Conservation (phyloP, 306 rosid genomes). For the Cajanus cajan region DNA sequence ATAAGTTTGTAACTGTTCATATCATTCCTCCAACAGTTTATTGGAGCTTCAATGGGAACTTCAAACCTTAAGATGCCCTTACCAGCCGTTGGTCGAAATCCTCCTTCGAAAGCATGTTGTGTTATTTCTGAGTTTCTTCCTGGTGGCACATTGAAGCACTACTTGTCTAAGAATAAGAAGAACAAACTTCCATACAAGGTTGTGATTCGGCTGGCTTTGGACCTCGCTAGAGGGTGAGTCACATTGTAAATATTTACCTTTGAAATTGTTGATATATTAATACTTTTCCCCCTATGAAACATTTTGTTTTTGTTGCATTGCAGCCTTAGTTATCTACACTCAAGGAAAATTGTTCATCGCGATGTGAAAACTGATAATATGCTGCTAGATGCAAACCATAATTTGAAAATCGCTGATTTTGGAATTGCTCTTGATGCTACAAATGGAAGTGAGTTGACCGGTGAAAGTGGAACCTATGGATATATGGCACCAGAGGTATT, state of each 20-base stretch:
- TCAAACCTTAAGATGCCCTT: slow-evolving; percentile 63
- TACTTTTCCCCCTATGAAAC: not conserved
- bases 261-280: not conserved
- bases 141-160: slow-evolving; percentile 76
- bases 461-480: slow-evolving; percentile 83
- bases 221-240: slow-evolving; percentile 78
- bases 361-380: slow-evolving; percentile 79
- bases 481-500: slow-evolving; percentile 97
- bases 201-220: slow-evolving; percentile 81
- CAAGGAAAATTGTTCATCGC: slow-evolving; percentile 75
- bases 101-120: slow-evolving; percentile 72
- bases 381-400: slow-evolving; percentile 51
- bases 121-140: slow-evolving; percentile 74
- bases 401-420: slow-evolving; percentile 78
- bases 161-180: slow-evolving; percentile 51
- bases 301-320: not conserved
- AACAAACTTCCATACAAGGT: slow-evolving; percentile 63
- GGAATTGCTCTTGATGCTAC: slow-evolving; percentile 85
- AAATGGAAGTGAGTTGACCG: slow-evolving; percentile 74
- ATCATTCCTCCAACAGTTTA: slow-evolving; percentile 51
- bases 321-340: slow-evolving; percentile 81
- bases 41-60: slow-evolving; percentile 85
- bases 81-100: slow-evolving; percentile 29
- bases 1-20: slow-evolving; percentile 5
- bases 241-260: not conserved